Percentiles rank a stretch among this genome's conserved stretches.
These are phyloP conservation scores for Wickerhamomyces hampshirensis DNA, from an alignment of 805 yeast genomes.

Conservation along the genomic window DNA sequence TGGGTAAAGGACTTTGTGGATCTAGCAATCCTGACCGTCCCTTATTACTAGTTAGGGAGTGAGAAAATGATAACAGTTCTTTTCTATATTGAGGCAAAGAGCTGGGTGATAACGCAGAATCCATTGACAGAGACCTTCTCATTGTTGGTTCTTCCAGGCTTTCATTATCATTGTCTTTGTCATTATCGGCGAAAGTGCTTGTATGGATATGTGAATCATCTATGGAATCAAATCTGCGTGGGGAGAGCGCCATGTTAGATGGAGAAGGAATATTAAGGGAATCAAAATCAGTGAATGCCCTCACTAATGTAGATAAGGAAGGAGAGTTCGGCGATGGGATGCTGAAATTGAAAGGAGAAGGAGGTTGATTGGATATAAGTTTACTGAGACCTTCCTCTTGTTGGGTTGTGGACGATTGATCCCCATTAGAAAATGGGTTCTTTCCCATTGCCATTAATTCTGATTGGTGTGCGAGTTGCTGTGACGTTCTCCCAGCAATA, in stretches of 20 bases:
- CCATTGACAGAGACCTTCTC: slow-evolving; percentile 17
- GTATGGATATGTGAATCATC: no score
- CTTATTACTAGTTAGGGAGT: slow-evolving; percentile 4
- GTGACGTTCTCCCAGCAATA: slow-evolving; percentile 49
- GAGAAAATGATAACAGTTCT: slow-evolving; percentile 16
- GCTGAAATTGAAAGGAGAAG: background rate
- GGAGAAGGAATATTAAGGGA: slow-evolving; percentile 18
- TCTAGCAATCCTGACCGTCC: no score
- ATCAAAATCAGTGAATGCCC: slow-evolving; percentile 23
- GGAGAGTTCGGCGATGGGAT: slow-evolving; percentile 10
- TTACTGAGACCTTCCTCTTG: background rate
- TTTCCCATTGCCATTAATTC: slow-evolving; percentile 33
- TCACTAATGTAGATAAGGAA: slow-evolving; percentile 16
- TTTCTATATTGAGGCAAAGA: slow-evolving; percentile 22
- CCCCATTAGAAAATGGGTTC: slow-evolving; percentile 33
- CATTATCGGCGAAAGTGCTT: slow-evolving; percentile 6
- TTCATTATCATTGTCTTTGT: background rate
- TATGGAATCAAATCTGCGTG: slow-evolving; percentile 7
- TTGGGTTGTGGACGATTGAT: background rate
- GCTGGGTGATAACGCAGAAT: slow-evolving; percentile 13
- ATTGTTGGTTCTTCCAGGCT: slow-evolving; percentile 3
- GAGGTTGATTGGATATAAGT: background rate
- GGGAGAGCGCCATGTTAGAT: slow-evolving; percentile 13
- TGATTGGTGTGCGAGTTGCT: slow-evolving; percentile 37
- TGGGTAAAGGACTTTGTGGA: no score